Base-by-base conservation (phyloP, 2,329 filamentous ascomycete genomes). In the Diaporthe ampelina region DNA sequence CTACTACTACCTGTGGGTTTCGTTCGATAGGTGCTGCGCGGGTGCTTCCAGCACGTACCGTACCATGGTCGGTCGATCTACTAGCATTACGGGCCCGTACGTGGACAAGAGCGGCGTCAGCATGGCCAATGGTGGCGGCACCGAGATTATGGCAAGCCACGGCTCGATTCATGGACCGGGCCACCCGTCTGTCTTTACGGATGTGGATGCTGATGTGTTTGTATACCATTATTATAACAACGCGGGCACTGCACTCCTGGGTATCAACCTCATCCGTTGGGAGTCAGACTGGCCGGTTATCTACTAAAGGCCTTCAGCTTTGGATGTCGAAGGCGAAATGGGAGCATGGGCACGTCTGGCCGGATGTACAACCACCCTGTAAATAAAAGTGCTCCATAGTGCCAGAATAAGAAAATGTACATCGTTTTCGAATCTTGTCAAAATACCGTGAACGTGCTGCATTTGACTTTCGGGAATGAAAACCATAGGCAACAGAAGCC, bases 1-100 rank as follows among this genome's bases (percentile, higher is more conserved):
- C 59, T 63, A 63, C 40, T 63, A 63, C 59, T 63, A 63, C 40
- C 24, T 63, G 24, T 63, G 59, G 59, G 59, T 63, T 10, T 29
- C 59, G 1, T 63, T 63, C 1, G 59, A 63, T 3, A 32, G 59
- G 8, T 63, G 59, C 40, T 63, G 59, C 26, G 35, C 37, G 5
- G 59, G 59, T 3, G 59, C 59, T 15, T 45, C 59, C 15, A 63
- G 59, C 40, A 63, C 59, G 40, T 63, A 63, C 59, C 59, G 59
- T 8, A 63, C 59, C 26, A 63, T 63, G 59, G 59, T 63, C 3
- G 59, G 59, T 10, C 59, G 59, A 3, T 45, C 59, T 48, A 63
- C 59, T 15, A 63, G 59, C 26, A 63, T 63, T 40, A 63, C 40
- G 9, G 59, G 59, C 24, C 59, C 59, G 40, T 63, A 63, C 26